Conservation (phyloP, 2,329 filamentous ascomycete species). For the Colletotrichum liriopes region DNA sequence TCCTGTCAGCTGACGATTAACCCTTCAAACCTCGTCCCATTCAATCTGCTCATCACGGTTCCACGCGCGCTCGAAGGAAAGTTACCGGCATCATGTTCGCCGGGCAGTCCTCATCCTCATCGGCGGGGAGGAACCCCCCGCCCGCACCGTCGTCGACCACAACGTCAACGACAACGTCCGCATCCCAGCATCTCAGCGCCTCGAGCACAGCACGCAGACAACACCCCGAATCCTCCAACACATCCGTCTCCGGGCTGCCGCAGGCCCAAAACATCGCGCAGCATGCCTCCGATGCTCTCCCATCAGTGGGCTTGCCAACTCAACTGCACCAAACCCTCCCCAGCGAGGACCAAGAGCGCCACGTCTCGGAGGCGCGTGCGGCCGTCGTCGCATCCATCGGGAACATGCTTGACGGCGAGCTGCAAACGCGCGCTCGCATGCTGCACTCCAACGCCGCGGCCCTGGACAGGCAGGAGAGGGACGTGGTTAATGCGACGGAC, state of each 20-base stretch:
- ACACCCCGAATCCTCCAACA: conserved; percentile 33
- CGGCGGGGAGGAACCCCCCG: conserved; percentile 24
- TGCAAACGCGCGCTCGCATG: conserved; percentile 77
- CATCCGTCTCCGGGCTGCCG: conserved; percentile 39
- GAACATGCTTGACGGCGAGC: conserved; percentile 78
- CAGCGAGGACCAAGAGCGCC: conserved; percentile 60
- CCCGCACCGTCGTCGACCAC: conserved; percentile 22
- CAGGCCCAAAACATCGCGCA: conserved; percentile 13
- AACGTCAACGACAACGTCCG: conserved; percentile 21
- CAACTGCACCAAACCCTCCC: conserved; percentile 57
- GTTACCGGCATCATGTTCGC: conserved; percentile 33
- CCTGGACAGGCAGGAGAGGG: conserved; percentile 77
- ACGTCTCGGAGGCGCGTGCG: conserved; percentile 70
- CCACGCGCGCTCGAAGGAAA: not conserved
- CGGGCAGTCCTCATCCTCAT: conserved; percentile 25
- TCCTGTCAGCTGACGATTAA: not conserved
- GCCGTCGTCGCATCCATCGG: conserved; percentile 76
- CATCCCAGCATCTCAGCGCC: conserved; percentile 30
- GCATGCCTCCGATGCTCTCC: conserved; percentile 2
- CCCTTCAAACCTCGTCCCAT: not conserved
- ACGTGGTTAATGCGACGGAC: conserved; percentile 73
- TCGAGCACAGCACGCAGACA: conserved; percentile 40
- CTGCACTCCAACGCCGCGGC: conserved; percentile 79
- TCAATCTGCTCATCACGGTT: not conserved
- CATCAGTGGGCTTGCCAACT: conserved; percentile 10